A percentile compares a stretch with the other conserved stretches of the same genome.
Conservation (phyloP, 78 protist species). For the Dictyostelium firmibasis region DNA sequence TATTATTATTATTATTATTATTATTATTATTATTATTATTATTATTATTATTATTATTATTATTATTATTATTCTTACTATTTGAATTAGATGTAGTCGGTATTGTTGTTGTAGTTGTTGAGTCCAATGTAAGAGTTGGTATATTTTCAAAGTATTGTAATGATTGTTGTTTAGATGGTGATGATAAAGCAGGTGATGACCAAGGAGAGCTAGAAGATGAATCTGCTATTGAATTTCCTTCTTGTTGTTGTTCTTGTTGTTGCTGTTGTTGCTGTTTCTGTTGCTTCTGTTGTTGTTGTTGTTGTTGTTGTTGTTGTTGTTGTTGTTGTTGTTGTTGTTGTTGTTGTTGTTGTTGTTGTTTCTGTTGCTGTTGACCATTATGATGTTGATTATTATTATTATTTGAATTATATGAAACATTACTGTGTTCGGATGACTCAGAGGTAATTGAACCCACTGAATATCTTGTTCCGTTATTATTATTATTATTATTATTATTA, state of each 20-base stretch:
- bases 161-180: not conserved
- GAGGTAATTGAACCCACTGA: conserved; percentile 66
- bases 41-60: too few species aligned
- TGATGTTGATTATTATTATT: not conserved
- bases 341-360: not conserved
- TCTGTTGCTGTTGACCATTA: not conserved
- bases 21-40: too few species aligned
- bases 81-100: too few species aligned
- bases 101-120: not conserved
- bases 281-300: too few species aligned
- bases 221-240: not conserved
- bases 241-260: not conserved
- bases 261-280: too few species aligned
- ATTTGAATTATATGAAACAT: not conserved
- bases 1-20: too few species aligned
- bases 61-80: too few species aligned
- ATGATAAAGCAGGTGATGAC: conserved; percentile 14
- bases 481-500: not conserved
- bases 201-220: conserved; percentile 1
- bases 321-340: too few species aligned
- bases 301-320: too few species aligned
- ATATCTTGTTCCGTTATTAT: not conserved
- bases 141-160: not conserved
- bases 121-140: not conserved
- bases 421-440: conserved; percentile 62